Evolutionary conservation across 2,329 filamentous ascomycete species (phyloP).

Genomic region (Cucurbitaria berberidis): DNA sequence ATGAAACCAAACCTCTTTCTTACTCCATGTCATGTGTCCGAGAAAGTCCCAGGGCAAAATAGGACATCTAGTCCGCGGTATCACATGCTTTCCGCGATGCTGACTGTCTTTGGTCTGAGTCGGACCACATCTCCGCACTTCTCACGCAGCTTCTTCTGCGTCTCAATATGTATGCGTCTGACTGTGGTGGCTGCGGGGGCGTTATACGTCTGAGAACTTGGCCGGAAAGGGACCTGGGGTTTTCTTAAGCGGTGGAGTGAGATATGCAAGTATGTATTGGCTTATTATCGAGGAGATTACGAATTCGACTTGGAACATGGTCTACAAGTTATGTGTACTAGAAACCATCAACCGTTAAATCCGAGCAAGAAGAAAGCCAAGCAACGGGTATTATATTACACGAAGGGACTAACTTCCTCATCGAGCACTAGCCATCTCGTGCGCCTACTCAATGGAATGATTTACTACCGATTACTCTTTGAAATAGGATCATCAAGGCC

Average conservation of each 20-base stretch:
- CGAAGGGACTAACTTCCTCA: not conserved
- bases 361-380: too few species aligned
- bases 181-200: slow-evolving; percentile 35
- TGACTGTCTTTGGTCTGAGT: slow-evolving; percentile 40
- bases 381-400: too few species aligned
- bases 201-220: slow-evolving; percentile 43
- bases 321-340: not conserved
- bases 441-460: too few species aligned
- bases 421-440: not conserved
- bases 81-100: slow-evolving; percentile 39
- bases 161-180: slow-evolving; percentile 41
- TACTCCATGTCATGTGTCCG: slow-evolving; percentile 50
- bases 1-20: slow-evolving; percentile 54
- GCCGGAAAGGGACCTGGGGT: slow-evolving; percentile 43
- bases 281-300: too few species aligned
- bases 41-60: slow-evolving; percentile 44
- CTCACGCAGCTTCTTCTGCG: slow-evolving; percentile 36
- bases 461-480: too few species aligned
- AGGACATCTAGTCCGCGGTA: slow-evolving; percentile 43
- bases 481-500: too few species aligned
- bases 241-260: slow-evolving; percentile 37
- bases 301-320: not conserved
- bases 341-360: not conserved
- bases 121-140: slow-evolving; percentile 39
- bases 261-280: slow-evolving; percentile 31